Conservation (phyloP, 106 monocot species). For the Xerophyta viscosa region DNA sequence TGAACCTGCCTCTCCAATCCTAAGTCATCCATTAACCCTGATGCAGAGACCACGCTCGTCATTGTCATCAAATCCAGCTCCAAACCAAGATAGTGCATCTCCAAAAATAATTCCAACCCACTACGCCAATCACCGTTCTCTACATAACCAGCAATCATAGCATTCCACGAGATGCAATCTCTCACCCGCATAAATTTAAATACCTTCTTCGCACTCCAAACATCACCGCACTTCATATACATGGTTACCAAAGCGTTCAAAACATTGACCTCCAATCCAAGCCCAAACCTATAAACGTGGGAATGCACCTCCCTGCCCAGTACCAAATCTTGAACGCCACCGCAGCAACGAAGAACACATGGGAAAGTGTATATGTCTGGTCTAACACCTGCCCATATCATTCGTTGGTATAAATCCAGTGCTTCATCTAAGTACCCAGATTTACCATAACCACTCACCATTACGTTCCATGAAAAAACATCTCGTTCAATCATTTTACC, state of each 20-base stretch:
- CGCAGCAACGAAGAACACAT: slow-evolving; percentile 71
- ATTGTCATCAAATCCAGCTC: slow-evolving; percentile 77
- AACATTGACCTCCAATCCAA: slow-evolving; percentile 48
- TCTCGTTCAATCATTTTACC: slow-evolving; percentile 70
- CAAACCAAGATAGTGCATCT: slow-evolving; percentile 41
- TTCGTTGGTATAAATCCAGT: slow-evolving; percentile 56
- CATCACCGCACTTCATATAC: slow-evolving; percentile 70
- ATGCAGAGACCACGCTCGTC: slow-evolving; percentile 65
- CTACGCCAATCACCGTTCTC: slow-evolving; percentile 45
- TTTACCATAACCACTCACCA: slow-evolving; percentile 70
- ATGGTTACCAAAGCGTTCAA: slow-evolving; percentile 76
- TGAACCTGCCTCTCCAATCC: slow-evolving; percentile 49
- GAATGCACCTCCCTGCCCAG: slow-evolving; percentile 67
- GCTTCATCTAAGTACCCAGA: slow-evolving; percentile 63
- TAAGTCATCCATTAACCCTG: slow-evolving; percentile 18
- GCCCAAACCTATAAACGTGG: slow-evolving; percentile 62
- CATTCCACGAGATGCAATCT: slow-evolving; percentile 81
- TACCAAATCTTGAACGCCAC: slow-evolving; percentile 30
- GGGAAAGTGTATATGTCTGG: slow-evolving; percentile 83
- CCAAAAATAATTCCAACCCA: slow-evolving; percentile 53
- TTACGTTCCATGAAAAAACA: slow-evolving; percentile 84
- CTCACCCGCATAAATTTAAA: slow-evolving; percentile 52
- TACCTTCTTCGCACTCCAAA: slow-evolving; percentile 29
- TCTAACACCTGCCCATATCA: slow-evolving; percentile 56
- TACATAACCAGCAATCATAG: slow-evolving; percentile 83